A percentile compares a stretch with the other conserved stretches of the same genome.
phyloP scores from a whole-genome alignment of 345 rosid species.

The Turnera subulata region DNA sequence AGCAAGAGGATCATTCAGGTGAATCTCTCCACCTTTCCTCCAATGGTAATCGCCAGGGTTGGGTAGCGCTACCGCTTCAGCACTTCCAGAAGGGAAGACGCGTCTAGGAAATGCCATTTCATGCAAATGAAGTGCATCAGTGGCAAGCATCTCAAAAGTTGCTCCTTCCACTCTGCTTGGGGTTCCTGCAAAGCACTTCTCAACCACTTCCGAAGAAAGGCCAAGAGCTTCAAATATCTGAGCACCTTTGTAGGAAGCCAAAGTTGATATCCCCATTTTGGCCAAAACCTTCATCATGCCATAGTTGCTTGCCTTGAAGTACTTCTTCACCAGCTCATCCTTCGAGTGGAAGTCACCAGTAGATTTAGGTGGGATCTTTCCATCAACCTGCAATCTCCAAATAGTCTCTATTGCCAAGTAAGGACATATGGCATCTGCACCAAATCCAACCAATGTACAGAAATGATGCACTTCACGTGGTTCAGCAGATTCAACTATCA shows the following conservation, averaged over 20 bases:
- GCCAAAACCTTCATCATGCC: slow-evolving; percentile 99
- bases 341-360: slow-evolving; percentile 76
- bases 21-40: slow-evolving; percentile 96
- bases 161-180: slow-evolving; percentile 99
- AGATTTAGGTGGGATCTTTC: slow-evolving; percentile 88
- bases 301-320: slow-evolving; percentile 95
- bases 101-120: slow-evolving; percentile 85
- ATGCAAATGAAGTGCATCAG: slow-evolving; percentile 76
- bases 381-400: slow-evolving; percentile 90
- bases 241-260: slow-evolving; percentile 99
- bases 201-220: slow-evolving; percentile 91
- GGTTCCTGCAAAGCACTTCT: slow-evolving; percentile 96
- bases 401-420: slow-evolving; percentile 83
- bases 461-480: slow-evolving; percentile 99
- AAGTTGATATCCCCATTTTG: slow-evolving; percentile 97
- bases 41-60: slow-evolving; percentile 99
- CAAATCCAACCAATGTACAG: slow-evolving; percentile 94
- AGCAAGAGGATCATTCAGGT: slow-evolving; percentile 97
- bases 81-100: slow-evolving; percentile 80
- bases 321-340: slow-evolving; percentile 82
- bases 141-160: slow-evolving; percentile 96
- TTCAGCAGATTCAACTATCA: slow-evolving; percentile 93
- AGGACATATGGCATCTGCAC: slow-evolving; percentile 97
- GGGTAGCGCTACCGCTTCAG: slow-evolving; percentile 85
- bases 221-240: slow-evolving; percentile 99